These are phyloP conservation scores for Gastroboletus turbinatus DNA, from an alignment of 1,284 basidiomycete genomes.

Conservation along the genomic window DNA sequence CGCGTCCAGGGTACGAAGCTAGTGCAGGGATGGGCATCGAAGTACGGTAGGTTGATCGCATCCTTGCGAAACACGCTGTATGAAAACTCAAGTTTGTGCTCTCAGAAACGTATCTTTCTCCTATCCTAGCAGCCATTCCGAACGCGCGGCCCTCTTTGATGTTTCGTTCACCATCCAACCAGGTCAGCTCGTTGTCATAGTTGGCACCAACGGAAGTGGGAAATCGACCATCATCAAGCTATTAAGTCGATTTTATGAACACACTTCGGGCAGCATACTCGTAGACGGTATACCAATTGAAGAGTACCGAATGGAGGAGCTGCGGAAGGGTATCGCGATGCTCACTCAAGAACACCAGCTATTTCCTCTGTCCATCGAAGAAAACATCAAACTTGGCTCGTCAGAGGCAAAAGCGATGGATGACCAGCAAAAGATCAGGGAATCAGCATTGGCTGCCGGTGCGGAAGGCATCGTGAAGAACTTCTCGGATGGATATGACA, in stretches of 20 bases:
- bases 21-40: constrained; percentile 38
- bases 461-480: constrained; percentile 34
- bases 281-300: constrained; percentile 54
- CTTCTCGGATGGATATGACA: constrained; percentile 22
- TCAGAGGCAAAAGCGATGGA: constrained; percentile 26
- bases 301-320: constrained; percentile 61
- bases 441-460: constrained; percentile 41
- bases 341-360: constrained; percentile 84
- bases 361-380: constrained; percentile 82
- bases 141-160: constrained; percentile 37
- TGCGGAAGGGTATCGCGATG: constrained; percentile 79
- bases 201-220: constrained; percentile 84
- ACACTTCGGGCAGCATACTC: constrained; percentile 58
- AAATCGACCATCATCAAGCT: constrained; percentile 86
- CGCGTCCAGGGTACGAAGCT: constrained; percentile 19
- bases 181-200: constrained; percentile 57
- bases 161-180: constrained; percentile 45
- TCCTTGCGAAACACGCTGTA: too few species aligned
- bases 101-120: constrained; percentile 45
- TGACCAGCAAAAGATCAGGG: constrained; percentile 32
- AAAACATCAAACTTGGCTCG: constrained; percentile 69
- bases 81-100: background rate
- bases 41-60: constrained; percentile 27
- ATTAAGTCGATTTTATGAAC: constrained; percentile 85
- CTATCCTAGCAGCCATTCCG: constrained; percentile 45